phyloP scores from a whole-genome alignment of 768 basidiomycete species.

The Trametes sanguinea region DNA sequence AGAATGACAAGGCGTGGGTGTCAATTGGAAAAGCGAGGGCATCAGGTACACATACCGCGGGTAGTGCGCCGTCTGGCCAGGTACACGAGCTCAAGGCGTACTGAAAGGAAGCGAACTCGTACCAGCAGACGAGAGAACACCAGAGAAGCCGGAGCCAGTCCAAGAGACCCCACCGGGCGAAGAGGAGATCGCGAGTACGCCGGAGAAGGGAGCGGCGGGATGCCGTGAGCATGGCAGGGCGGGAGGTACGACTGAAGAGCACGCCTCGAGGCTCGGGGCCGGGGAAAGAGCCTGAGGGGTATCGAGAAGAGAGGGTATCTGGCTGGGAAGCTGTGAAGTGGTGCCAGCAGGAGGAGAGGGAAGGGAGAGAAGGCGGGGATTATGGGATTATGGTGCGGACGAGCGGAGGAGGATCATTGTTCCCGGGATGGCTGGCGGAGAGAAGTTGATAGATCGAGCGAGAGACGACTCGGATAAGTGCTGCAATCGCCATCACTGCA shows the following conservation, averaged over 20 bases:
- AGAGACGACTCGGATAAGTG: too few relatives aligned
- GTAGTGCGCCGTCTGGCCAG: constrained; percentile 51
- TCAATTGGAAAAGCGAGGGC: not conserved
- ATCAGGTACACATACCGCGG: constrained; percentile 18
- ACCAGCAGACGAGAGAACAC: constrained; percentile 67
- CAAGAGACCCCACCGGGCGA: constrained; percentile 19
- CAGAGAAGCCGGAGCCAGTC: constrained; percentile 43
- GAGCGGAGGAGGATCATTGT: not conserved
- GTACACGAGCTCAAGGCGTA: constrained; percentile 48
- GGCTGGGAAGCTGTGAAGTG: not conserved
- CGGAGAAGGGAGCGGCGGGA: constrained; percentile 8
- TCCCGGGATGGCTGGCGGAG: not conserved
- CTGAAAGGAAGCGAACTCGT: constrained; percentile 61
- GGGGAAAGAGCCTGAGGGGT: not conserved
- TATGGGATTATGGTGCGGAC: not conserved
- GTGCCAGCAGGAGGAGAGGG: not conserved
- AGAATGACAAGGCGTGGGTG: not conserved
- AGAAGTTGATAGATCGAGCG: not conserved
- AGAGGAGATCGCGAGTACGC: constrained; percentile 3
- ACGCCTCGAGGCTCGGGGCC: not conserved
- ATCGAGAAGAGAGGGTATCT: not conserved
- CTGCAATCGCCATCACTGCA: too few relatives aligned
- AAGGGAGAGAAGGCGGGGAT: not conserved
- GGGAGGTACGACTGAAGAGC: not conserved
- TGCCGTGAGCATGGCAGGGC: constrained; percentile 14